Conservation (phyloP, 1,139 yeast species). For the Scheffersomyces insectosa region DNA sequence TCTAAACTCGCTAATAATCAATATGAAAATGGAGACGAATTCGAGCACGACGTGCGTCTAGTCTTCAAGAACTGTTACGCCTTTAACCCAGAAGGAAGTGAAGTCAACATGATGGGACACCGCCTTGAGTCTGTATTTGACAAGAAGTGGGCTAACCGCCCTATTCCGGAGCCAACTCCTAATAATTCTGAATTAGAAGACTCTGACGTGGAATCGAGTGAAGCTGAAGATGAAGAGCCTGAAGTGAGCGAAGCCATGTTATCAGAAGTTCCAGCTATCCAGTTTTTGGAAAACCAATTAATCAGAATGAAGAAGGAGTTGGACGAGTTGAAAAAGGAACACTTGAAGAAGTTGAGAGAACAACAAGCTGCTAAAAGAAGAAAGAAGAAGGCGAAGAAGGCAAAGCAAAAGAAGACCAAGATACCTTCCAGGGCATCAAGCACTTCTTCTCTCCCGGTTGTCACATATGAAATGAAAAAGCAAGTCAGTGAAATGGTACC, state of each 20-base stretch:
- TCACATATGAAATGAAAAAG: conserved; percentile 95
- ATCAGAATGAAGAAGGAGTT: conserved; percentile 84
- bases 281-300: conserved; percentile 82
- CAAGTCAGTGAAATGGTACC: conserved; percentile 87
- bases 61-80: conserved; percentile 86
- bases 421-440: conserved; percentile 10
- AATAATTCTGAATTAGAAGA: conserved; percentile 37
- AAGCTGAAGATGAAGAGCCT: conserved; percentile 63
- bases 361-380: conserved; percentile 47
- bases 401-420: conserved; percentile 18
- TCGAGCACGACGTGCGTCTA: conserved; percentile 77
- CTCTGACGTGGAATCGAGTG: conserved; percentile 39
- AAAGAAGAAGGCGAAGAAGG: conserved; percentile 46
- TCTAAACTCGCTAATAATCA: conserved; percentile 80
- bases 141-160: conserved; percentile 87
- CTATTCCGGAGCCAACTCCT: conserved; percentile 66
- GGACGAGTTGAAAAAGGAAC: conserved; percentile 72
- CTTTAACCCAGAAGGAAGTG: conserved; percentile 94
- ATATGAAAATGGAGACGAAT: conserved; percentile 86
- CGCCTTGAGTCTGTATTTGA: conserved; percentile 83
- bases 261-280: conserved; percentile 81
- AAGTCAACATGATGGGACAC: conserved; percentile 95
- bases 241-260: conserved; percentile 73
- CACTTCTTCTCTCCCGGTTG: conserved; percentile 35
- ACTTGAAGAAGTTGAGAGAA: conserved; percentile 57